phyloP scores from a whole-genome alignment of 2,329 filamentous ascomycete genomes.

The Nannizziopsis barbatae region DNA sequence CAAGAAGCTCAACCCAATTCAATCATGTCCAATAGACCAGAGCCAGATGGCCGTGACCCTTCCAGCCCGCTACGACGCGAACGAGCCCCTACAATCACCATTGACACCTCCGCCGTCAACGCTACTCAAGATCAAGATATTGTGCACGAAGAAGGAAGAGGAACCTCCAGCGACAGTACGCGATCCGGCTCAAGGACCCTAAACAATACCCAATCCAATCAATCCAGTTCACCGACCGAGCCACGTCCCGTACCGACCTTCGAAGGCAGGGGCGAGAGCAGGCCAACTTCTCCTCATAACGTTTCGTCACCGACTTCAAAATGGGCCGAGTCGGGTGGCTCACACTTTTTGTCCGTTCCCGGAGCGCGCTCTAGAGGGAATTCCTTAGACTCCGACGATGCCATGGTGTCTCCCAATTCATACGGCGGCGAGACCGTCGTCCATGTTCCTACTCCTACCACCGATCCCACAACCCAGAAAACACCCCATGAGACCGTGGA shows the following conservation, averaged over 20 bases:
- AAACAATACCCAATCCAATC: neutral
- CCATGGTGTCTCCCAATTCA: slow-evolving; percentile 41
- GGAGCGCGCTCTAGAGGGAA: slow-evolving; percentile 52
- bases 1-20: neutral
- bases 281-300: slow-evolving; percentile 57
- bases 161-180: slow-evolving; percentile 2
- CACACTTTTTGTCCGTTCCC: slow-evolving; percentile 53
- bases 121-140: slow-evolving; percentile 12
- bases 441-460: slow-evolving; percentile 31
- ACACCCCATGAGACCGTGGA: slow-evolving; percentile 32
- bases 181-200: neutral
- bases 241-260: neutral
- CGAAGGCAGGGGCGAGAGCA: slow-evolving; percentile 35
- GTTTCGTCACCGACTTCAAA: slow-evolving; percentile 51
- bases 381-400: slow-evolving; percentile 53
- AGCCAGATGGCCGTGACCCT: slow-evolving; percentile 21
- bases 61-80: slow-evolving; percentile 31
- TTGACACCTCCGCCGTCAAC: slow-evolving; percentile 46
- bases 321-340: slow-evolving; percentile 39
- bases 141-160: neutral
- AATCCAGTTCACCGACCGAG: slow-evolving; percentile 4
- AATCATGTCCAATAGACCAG: slow-evolving; percentile 6
- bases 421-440: slow-evolving; percentile 46
- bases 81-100: slow-evolving; percentile 45
- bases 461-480: slow-evolving; percentile 33